Conservation (phyloP, 2,329 filamentous ascomycete genomes). For the Didymella exigua region DNA sequence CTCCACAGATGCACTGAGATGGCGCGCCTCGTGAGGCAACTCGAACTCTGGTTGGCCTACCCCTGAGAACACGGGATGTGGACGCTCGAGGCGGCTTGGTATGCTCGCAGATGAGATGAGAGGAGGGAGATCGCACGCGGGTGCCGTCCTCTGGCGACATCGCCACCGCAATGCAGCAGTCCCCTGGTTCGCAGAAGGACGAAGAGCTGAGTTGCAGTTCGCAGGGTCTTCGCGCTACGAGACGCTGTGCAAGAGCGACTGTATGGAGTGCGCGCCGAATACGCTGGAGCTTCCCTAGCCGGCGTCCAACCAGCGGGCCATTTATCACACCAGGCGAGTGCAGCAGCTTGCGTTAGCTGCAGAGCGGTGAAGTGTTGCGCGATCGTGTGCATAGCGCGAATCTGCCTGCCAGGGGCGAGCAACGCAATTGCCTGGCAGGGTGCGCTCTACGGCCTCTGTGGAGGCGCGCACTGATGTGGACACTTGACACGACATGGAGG, state of each 20-base stretch:
- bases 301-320: constrained; percentile 5
- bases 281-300: constrained; percentile 5
- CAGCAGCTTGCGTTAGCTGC: constrained; percentile 12
- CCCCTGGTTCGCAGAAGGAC: constrained; percentile 1
- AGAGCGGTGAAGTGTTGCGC: constrained; percentile 16
- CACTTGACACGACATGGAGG: constrained; percentile 17
- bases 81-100: constrained; percentile 10
- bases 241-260: constrained; percentile 4
- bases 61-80: constrained; percentile 16
- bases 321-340: not conserved
- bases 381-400: constrained; percentile 16
- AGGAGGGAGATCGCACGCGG: constrained; percentile 25
- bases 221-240: constrained; percentile 10
- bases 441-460: not conserved
- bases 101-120: constrained; percentile 26
- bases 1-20: constrained; percentile 10
- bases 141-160: constrained; percentile 22
- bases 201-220: constrained; percentile 1
- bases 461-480: constrained; percentile 12
- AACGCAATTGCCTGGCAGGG: constrained; percentile 3
- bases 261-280: constrained; percentile 14
- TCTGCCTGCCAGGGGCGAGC: constrained; percentile 12
- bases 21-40: constrained; percentile 10
- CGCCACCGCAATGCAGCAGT: constrained; percentile 18
- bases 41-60: constrained; percentile 14